These are phyloP conservation scores for Zymoseptoria brevis DNA, from an alignment of 2,329 filamentous ascomycete genomes.

Conservation along the genomic window DNA sequence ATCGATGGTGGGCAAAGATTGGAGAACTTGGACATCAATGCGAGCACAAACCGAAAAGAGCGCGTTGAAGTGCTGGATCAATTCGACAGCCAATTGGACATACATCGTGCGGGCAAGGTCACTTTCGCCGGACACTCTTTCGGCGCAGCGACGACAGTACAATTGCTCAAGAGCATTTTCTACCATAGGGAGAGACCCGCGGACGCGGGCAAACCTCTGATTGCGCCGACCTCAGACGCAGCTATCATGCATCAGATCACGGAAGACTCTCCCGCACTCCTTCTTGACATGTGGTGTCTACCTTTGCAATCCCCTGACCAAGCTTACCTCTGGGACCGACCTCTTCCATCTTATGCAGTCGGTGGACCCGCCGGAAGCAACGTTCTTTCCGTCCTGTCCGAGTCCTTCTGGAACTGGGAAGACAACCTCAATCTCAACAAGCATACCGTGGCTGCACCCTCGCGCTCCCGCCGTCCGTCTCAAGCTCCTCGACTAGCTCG, in stretches of 20 bases:
- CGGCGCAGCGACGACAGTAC: constrained; percentile 64
- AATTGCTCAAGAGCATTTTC: constrained; percentile 72
- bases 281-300: constrained; percentile 77
- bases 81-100: constrained; percentile 55
- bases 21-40: constrained; percentile 40
- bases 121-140: constrained; percentile 76
- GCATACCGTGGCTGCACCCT: constrained; percentile 45
- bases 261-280: constrained; percentile 54
- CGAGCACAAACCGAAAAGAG: constrained; percentile 29
- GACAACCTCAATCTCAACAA: constrained; percentile 64
- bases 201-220: constrained; percentile 51
- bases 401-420: constrained; percentile 71
- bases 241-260: constrained; percentile 60
- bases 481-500: constrained; percentile 20
- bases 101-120: constrained; percentile 64
- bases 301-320: constrained; percentile 59
- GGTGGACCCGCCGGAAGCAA: constrained; percentile 46
- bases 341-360: constrained; percentile 58
- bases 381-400: constrained; percentile 63
- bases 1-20: constrained; percentile 51
- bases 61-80: constrained; percentile 44
- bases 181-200: constrained; percentile 43
- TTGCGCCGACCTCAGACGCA: constrained; percentile 49
- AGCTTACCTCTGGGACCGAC: constrained; percentile 59
- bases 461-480: constrained; percentile 21